These are phyloP conservation scores for Podaxis carcinomalis DNA, from an alignment of 768 basidiomycete species.

Conservation along the genomic window DNA sequence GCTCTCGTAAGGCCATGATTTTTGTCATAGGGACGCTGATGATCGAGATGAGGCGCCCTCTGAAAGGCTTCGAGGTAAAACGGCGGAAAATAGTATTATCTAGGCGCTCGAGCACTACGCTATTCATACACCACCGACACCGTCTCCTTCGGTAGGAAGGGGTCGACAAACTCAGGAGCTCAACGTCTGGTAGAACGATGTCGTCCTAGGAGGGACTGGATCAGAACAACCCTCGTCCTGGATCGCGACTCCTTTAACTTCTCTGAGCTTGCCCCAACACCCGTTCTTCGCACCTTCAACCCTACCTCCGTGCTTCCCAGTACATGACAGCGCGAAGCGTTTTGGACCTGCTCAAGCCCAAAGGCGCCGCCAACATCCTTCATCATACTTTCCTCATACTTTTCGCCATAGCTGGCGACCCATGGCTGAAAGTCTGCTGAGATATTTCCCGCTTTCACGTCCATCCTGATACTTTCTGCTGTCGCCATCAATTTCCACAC, in stretches of 20 bases:
- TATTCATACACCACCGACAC: too few relatives aligned
- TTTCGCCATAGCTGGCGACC: not conserved
- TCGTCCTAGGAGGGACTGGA: not conserved
- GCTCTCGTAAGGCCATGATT: too few relatives aligned
- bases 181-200: not conserved
- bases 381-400: not conserved
- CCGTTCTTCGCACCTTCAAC: not conserved
- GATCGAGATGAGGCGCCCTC: too few relatives aligned
- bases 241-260: not conserved
- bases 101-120: too few relatives aligned
- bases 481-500: not conserved
- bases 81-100: too few relatives aligned
- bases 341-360: not conserved
- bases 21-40: too few relatives aligned
- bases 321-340: not conserved
- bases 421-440: slow-evolving; percentile 3
- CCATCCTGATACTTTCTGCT: not conserved
- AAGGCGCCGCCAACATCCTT: not conserved
- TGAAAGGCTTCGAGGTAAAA: too few relatives aligned
- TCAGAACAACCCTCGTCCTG: not conserved
- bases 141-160: too few relatives aligned
- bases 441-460: not conserved
- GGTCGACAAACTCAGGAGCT: not conserved
- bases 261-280: not conserved
- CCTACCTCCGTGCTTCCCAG: slow-evolving; percentile 9